Evolutionary conservation across 768 basidiomycete genomes (phyloP).

Genomic region (Cystobasidium tubakii): DNA sequence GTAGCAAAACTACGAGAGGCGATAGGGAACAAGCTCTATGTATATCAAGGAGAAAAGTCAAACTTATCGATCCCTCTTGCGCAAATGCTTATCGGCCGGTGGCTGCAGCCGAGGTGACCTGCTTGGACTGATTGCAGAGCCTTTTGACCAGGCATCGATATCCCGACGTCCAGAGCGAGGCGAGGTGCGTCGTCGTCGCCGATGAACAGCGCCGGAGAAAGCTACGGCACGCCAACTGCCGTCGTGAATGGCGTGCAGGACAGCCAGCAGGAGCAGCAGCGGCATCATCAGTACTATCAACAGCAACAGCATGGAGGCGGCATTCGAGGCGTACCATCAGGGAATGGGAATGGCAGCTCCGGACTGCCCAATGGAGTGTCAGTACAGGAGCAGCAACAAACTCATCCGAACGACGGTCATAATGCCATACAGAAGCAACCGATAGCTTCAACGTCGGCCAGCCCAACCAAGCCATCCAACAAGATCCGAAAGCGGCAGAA

Average conservation of each 20-base stretch:
- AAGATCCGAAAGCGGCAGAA: slow-evolving; percentile 41
- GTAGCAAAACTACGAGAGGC: too few relatives aligned
- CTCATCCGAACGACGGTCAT: not conserved
- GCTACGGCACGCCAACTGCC: not conserved
- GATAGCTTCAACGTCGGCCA: slow-evolving; percentile 12
- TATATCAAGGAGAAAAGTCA: too few relatives aligned
- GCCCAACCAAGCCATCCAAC: slow-evolving; percentile 1
- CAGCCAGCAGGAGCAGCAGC: slow-evolving; percentile 10
- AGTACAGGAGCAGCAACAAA: slow-evolving; percentile 26
- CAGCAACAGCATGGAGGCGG: not conserved
- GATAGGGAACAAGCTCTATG: too few relatives aligned
- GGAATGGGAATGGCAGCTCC: slow-evolving; percentile 7
- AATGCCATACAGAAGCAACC: not conserved
- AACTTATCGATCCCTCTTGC: too few relatives aligned
- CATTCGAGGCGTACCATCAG: not conserved
- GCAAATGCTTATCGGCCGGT: too few relatives aligned
- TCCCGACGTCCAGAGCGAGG: not conserved
- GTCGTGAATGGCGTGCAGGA: slow-evolving; percentile 10
- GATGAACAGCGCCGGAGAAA: not conserved
- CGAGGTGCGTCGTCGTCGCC: not conserved
- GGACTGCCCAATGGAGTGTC: not conserved
- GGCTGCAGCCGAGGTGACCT: too few relatives aligned
- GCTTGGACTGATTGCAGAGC: not conserved
- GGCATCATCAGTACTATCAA: not conserved
- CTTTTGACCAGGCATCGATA: not conserved